These are phyloP conservation scores for Fusarium oxysporum DNA, from an alignment of 2,329 filamentous ascomycete species.

Conservation along the genomic window DNA sequence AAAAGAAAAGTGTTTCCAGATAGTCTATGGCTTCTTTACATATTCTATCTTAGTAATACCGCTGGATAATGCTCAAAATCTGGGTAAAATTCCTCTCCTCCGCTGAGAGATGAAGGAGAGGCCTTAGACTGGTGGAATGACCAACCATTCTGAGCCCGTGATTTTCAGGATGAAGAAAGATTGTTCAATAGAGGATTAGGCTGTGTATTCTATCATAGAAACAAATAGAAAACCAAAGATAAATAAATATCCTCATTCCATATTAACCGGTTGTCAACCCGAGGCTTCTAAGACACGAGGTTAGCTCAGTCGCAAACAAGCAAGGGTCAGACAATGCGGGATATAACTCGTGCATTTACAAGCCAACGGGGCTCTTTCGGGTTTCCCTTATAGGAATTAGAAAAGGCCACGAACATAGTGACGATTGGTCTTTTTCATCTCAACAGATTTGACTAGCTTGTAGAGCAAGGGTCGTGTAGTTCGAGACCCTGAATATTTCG, in stretches of 20 bases:
- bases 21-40: accelerated
- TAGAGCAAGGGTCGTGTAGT: conserved; percentile 18
- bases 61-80: too few species aligned
- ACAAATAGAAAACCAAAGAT: neutral
- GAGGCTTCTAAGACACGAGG: conserved; percentile 5
- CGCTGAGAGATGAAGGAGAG: neutral
- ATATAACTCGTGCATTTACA: conserved; percentile 23
- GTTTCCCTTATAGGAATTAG: conserved; percentile 2
- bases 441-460: conserved; percentile 28
- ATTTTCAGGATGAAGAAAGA: neutral
- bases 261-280: conserved; percentile 17
- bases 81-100: neutral
- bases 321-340: conserved; percentile 32
- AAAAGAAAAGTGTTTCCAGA: neutral
- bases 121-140: neutral
- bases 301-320: conserved; percentile 21
- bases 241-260: neutral
- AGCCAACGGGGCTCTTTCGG: conserved; percentile 22
- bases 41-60: neutral
- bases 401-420: conserved; percentile 15
- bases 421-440: conserved; percentile 23
- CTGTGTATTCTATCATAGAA: neutral
- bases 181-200: neutral
- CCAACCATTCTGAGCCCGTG: neutral
- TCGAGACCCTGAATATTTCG: conserved; percentile 30